These are phyloP conservation scores for Trichoderma gamsii DNA, from an alignment of 495 filamentous ascomycete genomes.

Conservation along the genomic window DNA sequence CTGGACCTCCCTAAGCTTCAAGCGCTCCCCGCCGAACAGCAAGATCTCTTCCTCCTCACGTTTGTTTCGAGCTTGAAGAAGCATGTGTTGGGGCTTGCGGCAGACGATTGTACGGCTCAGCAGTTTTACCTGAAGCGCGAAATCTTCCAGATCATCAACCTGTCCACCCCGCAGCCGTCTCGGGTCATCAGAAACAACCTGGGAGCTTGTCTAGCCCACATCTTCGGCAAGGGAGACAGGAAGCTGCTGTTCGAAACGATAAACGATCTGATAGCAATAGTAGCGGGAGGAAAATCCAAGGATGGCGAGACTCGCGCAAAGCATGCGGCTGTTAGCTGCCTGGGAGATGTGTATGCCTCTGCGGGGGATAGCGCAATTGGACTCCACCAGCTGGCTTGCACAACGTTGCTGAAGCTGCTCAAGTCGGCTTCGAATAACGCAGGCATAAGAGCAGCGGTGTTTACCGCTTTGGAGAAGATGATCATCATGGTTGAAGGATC, in stretches of 20 bases:
- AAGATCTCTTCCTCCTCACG: constrained; percentile 86
- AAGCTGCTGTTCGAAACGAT: constrained; percentile 91
- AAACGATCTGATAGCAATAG: constrained; percentile 73
- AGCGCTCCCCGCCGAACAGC: constrained; percentile 86
- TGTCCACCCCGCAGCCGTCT: constrained; percentile 79
- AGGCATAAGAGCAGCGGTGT: constrained; percentile 77
- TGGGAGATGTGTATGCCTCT: constrained; percentile 81
- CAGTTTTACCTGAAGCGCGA: constrained; percentile 87
- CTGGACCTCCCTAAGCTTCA: constrained; percentile 86
- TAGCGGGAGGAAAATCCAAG: constrained; percentile 73
- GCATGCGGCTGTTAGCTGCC: constrained; percentile 82
- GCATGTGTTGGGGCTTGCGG: constrained; percentile 66
- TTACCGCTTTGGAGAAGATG: constrained; percentile 71
- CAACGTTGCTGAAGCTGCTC: constrained; percentile 66
- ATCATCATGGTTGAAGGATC: constrained; percentile 63
- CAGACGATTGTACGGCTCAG: constrained; percentile 74
- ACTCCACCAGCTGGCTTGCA: constrained; percentile 66
- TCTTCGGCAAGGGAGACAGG: constrained; percentile 82
- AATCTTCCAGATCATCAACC: constrained; percentile 81
- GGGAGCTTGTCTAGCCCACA: constrained; percentile 72
- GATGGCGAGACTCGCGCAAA: constrained; percentile 57
- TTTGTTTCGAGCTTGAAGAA: constrained; percentile 80
- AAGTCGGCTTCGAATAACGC: constrained; percentile 76
- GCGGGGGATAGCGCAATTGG: constrained; percentile 92
- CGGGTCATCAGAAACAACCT: constrained; percentile 84